These are phyloP conservation scores for Backusella liffmaniae DNA, from an alignment of 192 early-diverging fungal genomes.

Conservation along the genomic window DNA sequence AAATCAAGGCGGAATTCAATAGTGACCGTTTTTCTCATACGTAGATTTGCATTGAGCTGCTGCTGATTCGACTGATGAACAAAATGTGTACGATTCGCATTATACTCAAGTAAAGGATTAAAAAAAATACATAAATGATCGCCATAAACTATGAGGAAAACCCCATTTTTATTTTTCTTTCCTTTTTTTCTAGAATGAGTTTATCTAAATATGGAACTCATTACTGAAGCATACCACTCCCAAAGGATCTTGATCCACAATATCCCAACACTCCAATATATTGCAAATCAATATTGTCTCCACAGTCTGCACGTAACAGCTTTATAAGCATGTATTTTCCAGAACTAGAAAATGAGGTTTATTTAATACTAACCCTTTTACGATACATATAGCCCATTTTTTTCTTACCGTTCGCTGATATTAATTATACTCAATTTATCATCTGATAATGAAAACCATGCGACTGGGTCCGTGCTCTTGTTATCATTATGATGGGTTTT, in stretches of 20 bases:
- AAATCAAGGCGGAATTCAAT: neutral
- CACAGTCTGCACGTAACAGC: slow-evolving; percentile 38
- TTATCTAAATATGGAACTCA: neutral
- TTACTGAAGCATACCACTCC: neutral
- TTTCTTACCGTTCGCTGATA: slow-evolving; percentile 23
- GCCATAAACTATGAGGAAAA: no score
- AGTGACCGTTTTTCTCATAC: neutral
- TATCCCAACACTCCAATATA: slow-evolving; percentile 53
- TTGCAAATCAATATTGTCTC: slow-evolving; percentile 57
- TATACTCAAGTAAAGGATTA: no score
- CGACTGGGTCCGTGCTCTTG: slow-evolving; percentile 27
- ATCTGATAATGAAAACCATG: slow-evolving; percentile 29
- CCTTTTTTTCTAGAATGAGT: neutral
- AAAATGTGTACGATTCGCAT: no score
- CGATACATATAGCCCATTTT: neutral
- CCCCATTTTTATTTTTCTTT: neutral
- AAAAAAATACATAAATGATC: neutral
- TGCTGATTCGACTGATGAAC: no score
- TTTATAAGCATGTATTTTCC: slow-evolving; percentile 55
- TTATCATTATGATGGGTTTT: slow-evolving; percentile 5
- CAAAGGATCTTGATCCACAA: slow-evolving; percentile 28
- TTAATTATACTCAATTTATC: slow-evolving; percentile 15
- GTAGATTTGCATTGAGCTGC: no score
- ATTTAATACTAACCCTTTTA: neutral
- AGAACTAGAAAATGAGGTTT: slow-evolving; percentile 28